Conservation (phyloP, 2,329 filamentous ascomycete species). For the Ramichloridium luteum region DNA sequence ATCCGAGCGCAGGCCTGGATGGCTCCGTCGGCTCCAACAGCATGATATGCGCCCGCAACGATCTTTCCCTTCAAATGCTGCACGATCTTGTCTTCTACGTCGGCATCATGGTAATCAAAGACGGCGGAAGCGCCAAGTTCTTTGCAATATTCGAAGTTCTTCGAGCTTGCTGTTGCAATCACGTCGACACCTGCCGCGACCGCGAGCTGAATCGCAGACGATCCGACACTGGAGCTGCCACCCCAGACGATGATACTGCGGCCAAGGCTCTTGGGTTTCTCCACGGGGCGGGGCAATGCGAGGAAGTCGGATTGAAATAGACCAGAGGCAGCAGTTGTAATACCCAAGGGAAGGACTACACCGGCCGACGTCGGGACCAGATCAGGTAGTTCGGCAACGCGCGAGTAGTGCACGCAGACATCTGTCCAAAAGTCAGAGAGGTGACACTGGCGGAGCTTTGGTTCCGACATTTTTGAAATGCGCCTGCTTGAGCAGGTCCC, state of each 20-base stretch:
- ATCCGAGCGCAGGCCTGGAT: slow-evolving; percentile 19
- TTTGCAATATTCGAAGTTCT: slow-evolving; percentile 32
- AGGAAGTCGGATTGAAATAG: slow-evolving; percentile 19
- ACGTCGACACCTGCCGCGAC: slow-evolving; percentile 36
- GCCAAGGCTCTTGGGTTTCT: slow-evolving; percentile 8
- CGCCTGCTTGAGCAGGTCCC: too few relatives aligned
- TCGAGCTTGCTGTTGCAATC: slow-evolving; percentile 24
- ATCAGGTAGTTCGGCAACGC: slow-evolving; percentile 29
- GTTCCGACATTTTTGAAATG: too few relatives aligned
- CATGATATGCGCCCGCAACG: slow-evolving; percentile 22
- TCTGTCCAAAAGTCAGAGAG: too few relatives aligned
- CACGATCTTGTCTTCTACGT: slow-evolving; percentile 19
- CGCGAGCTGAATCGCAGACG: slow-evolving; percentile 38
- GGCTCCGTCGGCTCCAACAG: slow-evolving; percentile 15
- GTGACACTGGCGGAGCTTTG: too few relatives aligned
- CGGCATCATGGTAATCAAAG: slow-evolving; percentile 35
- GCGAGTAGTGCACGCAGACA: too few relatives aligned
- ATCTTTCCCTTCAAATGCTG: slow-evolving; percentile 19
- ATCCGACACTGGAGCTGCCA: slow-evolving; percentile 41
- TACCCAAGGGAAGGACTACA: slow-evolving; percentile 31
- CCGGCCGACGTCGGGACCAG: slow-evolving; percentile 27
- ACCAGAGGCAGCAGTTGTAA: slow-evolving; percentile 30
- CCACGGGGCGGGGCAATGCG: slow-evolving; percentile 13
- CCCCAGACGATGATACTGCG: slow-evolving; percentile 41
- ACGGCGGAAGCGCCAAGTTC: slow-evolving; percentile 34